Percentiles rank a stretch among this genome's conserved stretches.
Evolutionary conservation across 176 grass and related monocot species (phyloP).

Genomic region (Hyparrhenia diplandra): DNA sequence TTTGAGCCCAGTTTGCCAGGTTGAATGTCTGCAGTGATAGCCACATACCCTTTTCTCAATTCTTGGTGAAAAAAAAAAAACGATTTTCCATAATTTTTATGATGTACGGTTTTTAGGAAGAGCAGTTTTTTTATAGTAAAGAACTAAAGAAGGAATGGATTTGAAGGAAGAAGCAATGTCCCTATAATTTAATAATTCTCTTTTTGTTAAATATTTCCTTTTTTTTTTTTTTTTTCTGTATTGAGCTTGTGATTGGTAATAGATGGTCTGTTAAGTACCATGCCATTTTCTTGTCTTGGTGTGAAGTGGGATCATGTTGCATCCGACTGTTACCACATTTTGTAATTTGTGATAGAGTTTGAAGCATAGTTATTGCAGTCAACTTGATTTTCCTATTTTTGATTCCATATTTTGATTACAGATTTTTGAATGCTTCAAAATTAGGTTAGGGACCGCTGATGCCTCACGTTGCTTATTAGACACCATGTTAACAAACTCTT

Average conservation of each 20-base stretch:
- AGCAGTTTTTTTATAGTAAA: no score
- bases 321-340: neutral
- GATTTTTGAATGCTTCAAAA: neutral
- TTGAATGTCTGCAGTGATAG: conserved; percentile 27
- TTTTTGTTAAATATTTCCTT: neutral
- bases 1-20: conserved; percentile 75
- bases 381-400: neutral
- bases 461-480: neutral
- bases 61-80: neutral
- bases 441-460: neutral
- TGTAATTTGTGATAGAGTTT: neutral
- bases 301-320: neutral
- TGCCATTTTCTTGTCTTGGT: neutral
- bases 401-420: neutral
- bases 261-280: no score
- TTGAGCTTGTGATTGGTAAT: neutral
- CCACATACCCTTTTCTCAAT: conserved; percentile 12
- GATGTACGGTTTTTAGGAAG: neutral
- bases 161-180: neutral
- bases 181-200: neutral
- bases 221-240: neutral
- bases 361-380: neutral
- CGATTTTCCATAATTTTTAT: neutral
- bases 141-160: neutral
- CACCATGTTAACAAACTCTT: neutral